These are phyloP conservation scores for Trifolium subterraneum DNA, from an alignment of 306 rosid species.

Conservation along the genomic window DNA sequence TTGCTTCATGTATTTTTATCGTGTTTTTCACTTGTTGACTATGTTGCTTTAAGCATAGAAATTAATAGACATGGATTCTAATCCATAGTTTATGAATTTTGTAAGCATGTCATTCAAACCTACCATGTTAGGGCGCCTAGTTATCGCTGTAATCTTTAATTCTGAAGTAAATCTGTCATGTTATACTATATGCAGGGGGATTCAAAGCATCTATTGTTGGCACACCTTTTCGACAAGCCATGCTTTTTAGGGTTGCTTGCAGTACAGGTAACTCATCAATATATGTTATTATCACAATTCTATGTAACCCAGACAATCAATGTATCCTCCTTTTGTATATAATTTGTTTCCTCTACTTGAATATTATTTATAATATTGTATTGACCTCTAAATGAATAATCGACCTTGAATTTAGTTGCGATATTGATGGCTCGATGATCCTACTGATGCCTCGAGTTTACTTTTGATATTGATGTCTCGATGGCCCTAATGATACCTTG, in stretches of 20 bases:
- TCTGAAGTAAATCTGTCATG: conserved; percentile 24
- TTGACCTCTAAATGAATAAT: no score
- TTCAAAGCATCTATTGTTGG: conserved; percentile 71
- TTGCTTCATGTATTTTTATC: conserved; percentile 23
- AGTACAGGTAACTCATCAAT: conserved; percentile 60
- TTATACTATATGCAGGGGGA: conserved; percentile 55
- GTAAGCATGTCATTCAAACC: conserved; percentile 6
- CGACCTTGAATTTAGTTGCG: no score
- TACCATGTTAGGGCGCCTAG: neutral
- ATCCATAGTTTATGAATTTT: neutral
- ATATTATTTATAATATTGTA: no score
- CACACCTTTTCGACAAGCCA: no score
- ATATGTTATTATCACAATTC: neutral
- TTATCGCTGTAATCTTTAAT: conserved; percentile 26
- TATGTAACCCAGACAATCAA: neutral
- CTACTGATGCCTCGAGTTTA: no score
- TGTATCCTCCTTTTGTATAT: no score
- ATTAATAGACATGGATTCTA: conserved; percentile 4
- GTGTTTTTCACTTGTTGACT: neutral
- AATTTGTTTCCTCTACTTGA: no score
- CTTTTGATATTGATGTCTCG: no score
- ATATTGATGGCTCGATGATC: no score
- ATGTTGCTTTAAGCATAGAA: conserved; percentile 8
- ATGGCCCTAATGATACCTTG: no score
- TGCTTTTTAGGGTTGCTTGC: conserved; percentile 87